phyloP scores from a whole-genome alignment of 352 stramenopile species.

The Phytophthora citrophthora region DNA sequence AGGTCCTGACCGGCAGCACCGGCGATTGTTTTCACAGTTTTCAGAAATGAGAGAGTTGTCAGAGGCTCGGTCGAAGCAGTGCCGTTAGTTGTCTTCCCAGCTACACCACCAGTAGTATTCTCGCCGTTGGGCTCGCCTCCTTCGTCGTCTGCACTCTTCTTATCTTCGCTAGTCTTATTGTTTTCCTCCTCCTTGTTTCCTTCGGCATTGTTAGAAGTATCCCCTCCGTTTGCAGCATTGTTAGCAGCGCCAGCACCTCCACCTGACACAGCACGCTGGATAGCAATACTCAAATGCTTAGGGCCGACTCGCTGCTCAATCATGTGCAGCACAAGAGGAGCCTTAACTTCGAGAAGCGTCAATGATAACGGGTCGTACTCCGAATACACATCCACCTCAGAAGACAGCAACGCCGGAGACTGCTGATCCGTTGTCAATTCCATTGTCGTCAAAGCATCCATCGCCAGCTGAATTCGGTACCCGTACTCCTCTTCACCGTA shows the following conservation, averaged over 20 bases:
- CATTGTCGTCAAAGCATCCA: conserved; percentile 88
- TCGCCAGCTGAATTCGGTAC: conserved; percentile 85
- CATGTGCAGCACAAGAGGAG: conserved; percentile 86
- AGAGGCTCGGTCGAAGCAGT: conserved; percentile 53
- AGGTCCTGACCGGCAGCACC: conserved; percentile 77
- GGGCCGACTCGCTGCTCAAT: conserved; percentile 83
- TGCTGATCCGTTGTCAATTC: conserved; percentile 74
- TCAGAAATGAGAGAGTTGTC: conserved; percentile 80
- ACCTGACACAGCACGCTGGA: conserved; percentile 79
- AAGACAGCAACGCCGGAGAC: conserved; percentile 69
- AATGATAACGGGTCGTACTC: conserved; percentile 80
- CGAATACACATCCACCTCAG: conserved; percentile 85
- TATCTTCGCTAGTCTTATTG: conserved; percentile 26
- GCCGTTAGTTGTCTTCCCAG: conserved; percentile 26
- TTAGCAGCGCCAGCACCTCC: conserved; percentile 29
- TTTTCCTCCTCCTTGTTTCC: conserved; percentile 47
- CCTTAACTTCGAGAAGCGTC: conserved; percentile 83
- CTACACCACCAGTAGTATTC: conserved; percentile 7
- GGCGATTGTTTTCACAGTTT: conserved; percentile 83
- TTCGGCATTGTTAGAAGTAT: conserved; percentile 38
- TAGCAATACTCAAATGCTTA: conserved; percentile 76
- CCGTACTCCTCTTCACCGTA: conserved; percentile 88
- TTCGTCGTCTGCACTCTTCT: conserved; percentile 46
- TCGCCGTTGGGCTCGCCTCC: conserved; percentile 28
- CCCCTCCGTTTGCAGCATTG: conserved; percentile 29